Percentiles rank a stretch among this genome's conserved stretches.
Conservation (phyloP, 306 rosid species). For the Cicer yamashitae region DNA sequence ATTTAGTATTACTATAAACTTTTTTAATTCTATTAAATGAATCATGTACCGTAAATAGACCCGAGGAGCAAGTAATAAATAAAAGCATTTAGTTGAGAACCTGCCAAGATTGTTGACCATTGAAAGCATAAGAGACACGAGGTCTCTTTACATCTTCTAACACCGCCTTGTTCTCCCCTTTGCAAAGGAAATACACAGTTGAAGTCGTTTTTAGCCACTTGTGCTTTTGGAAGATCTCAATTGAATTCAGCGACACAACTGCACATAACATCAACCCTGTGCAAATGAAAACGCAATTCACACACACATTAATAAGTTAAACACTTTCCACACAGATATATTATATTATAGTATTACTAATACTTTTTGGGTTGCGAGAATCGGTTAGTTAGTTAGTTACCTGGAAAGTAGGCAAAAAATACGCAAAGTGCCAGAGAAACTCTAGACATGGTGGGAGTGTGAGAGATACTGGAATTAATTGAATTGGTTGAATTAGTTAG, state of each 20-base stretch:
- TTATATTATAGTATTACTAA: no score
- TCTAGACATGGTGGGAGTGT: conserved; percentile 42
- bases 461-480: not conserved
- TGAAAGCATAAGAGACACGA: conserved; percentile 61
- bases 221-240: conserved; percentile 69
- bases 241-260: conserved; percentile 65
- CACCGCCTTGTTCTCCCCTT: conserved; percentile 62
- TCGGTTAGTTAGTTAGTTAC: conserved; percentile 46
- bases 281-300: not conserved
- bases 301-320: not conserved
- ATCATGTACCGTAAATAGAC: no score
- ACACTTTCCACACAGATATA: not conserved
- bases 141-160: conserved; percentile 71
- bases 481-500: no score
- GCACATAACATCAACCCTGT: conserved; percentile 65
- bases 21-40: no score
- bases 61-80: not conserved
- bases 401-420: conserved; percentile 58
- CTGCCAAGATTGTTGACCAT: conserved; percentile 95
- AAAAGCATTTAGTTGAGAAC: conserved; percentile 38
- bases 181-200: conserved; percentile 72
- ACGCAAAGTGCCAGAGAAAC: conserved; percentile 44
- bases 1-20: no score
- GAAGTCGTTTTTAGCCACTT: conserved; percentile 65
- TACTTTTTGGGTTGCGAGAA: not conserved